Evolutionary conservation across 768 basidiomycete species (phyloP).

Genomic region (Flagelloscypha sp.): DNA sequence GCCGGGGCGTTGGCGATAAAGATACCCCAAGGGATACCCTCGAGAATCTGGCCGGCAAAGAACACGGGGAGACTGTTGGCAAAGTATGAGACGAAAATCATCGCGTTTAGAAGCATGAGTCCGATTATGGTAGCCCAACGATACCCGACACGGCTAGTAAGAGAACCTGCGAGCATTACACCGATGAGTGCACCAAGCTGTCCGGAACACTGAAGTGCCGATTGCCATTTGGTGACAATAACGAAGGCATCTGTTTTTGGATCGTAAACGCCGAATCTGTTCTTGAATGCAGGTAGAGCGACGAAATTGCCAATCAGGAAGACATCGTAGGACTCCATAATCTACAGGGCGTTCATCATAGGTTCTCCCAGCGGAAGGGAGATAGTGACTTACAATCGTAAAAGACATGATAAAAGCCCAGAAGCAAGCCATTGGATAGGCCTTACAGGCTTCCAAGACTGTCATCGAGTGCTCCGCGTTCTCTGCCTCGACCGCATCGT

Average conservation of each 20-base stretch:
- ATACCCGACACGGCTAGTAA: constrained; percentile 12
- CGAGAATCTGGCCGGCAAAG: constrained; percentile 10
- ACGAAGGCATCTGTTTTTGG: constrained; percentile 2
- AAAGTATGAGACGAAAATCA: constrained; percentile 10
- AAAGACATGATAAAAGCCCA: constrained; percentile 14
- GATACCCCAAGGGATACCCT: constrained; percentile 13
- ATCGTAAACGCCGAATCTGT: constrained; percentile 7
- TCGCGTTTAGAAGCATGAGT: constrained; percentile 12
- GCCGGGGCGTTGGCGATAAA: constrained; percentile 15
- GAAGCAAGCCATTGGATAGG: constrained; percentile 14
- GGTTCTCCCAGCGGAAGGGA: not conserved
- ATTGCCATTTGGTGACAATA: constrained; percentile 11
- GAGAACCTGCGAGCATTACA: constrained; percentile 11
- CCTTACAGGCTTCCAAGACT: constrained; percentile 10
- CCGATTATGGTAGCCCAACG: constrained; percentile 12
- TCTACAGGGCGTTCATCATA: constrained; percentile 6
- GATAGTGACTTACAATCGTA: constrained; percentile 8
- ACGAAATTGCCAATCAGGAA: constrained; percentile 13
- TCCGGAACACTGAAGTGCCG: constrained; percentile 10
- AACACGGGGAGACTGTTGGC: constrained; percentile 10
- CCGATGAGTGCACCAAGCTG: constrained; percentile 14
- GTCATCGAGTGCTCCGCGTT: constrained; percentile 9
- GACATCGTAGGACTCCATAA: constrained; percentile 15
- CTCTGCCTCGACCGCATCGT: constrained; percentile 11
- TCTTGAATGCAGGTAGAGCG: constrained; percentile 9